Base-by-base conservation (phyloP, 1,284 basidiomycete species). In the Ceratobasidium sp. region DNA sequence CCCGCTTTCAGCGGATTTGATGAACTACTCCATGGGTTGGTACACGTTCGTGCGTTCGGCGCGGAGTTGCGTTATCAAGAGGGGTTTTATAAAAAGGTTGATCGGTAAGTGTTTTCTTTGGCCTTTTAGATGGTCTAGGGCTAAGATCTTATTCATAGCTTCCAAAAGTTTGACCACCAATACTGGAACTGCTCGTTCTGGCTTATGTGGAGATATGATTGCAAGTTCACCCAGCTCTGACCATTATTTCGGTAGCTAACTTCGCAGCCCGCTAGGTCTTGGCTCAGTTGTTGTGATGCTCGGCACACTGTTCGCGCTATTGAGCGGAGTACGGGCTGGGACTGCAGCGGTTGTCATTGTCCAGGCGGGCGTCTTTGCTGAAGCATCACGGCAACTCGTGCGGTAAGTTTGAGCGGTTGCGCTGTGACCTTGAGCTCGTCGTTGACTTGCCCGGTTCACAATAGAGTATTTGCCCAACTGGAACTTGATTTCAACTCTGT, bases 341-440 rank as follows among this genome's bases (percentile, higher is more conserved):
- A 87, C 88, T 13, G 88, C 92, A 1, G 94, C 93, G 29, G 87
- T 95, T 76, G 92, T 93, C 14, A 94, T 96, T 58, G 87, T 90
- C 13, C 90, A 91, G 80, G 88, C 90, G 1, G 89, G 87, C 0
- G 84, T 88, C 13, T 92, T 91, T 79, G 90, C 90, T 0, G 88
- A 90, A 74, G 89, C 90, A 13, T 90, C 87, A 49, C 83, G 90
- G 61, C 86, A 88, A 72, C 85, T 91, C n/a, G 89, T 79, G n/a
- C 59, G 66, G 76, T 78, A 74, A 22, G 78, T 76, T 39, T 43
- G 19, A 34, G 13, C 14, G 29, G 37, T 62, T n/a, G 34, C 9
- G 8, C 8, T n/a, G 19, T 43, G 11, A n/a, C 53, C 29, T 49
- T 14, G 24, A 24, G 54, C 14, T 24, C 9, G 6, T 11, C 56